A percentile compares a stretch with the other conserved stretches of the same genome.
Conservation (phyloP, 768 basidiomycete species). For the Collybia mongolica region DNA sequence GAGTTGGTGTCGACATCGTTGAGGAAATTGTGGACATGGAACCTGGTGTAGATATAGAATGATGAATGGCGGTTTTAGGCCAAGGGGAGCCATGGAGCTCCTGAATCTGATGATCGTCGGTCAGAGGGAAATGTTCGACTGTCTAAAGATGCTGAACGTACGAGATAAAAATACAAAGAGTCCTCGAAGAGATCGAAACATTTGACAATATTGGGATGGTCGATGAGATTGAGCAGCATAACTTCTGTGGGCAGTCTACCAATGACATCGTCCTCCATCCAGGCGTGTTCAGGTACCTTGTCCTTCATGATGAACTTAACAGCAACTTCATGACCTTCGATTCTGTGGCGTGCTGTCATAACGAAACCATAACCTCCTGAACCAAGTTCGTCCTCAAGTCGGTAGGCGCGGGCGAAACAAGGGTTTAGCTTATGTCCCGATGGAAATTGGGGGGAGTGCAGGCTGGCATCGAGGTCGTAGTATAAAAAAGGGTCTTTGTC, state of each 20-base stretch:
- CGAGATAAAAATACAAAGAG: conserved; percentile 80
- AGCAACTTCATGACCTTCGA: conserved; percentile 69
- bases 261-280: conserved; percentile 60
- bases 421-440: conserved; percentile 56
- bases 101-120: conserved; percentile 58
- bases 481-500: no score
- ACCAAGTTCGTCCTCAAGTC: conserved; percentile 77
- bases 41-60: conserved; percentile 15
- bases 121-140: background rate
- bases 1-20: conserved; percentile 44
- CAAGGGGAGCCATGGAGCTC: conserved; percentile 93
- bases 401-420: conserved; percentile 58
- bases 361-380: conserved; percentile 96
- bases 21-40: conserved; percentile 22
- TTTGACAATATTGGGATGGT: conserved; percentile 80
- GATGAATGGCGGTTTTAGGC: conserved; percentile 44
- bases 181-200: conserved; percentile 89
- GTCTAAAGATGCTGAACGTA: conserved; percentile 33
- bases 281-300: conserved; percentile 55
- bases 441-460: conserved; percentile 51
- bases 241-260: conserved; percentile 81
- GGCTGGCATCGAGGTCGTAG: conserved; percentile 30
- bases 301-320: conserved; percentile 95
- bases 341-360: conserved; percentile 74
- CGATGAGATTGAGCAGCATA: conserved; percentile 66